phyloP scores from a whole-genome alignment of 2,329 filamentous ascomycete genomes.

The Dryadomyces sulphureus region DNA sequence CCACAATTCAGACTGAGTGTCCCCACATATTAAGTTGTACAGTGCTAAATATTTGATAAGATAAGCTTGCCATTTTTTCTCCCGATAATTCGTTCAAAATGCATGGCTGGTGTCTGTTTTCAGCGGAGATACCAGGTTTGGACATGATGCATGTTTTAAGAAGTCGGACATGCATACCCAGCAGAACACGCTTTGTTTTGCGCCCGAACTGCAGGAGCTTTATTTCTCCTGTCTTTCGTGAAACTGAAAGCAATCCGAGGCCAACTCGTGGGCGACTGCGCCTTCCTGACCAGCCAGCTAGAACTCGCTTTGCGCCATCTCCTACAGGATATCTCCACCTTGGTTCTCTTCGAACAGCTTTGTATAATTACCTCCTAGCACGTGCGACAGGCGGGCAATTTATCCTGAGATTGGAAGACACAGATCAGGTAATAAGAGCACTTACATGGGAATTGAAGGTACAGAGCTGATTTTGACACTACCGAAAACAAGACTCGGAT shows the following conservation, averaged over 20 bases:
- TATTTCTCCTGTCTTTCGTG: not conserved
- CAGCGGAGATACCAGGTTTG: not conserved
- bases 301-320: conserved; percentile 87
- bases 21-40: not conserved
- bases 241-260: not conserved
- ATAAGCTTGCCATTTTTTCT: not conserved
- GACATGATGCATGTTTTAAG: not conserved
- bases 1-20: not conserved
- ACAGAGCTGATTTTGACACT: not conserved
- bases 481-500: conserved; percentile 51
- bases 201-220: not conserved
- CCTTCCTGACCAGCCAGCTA: conserved; percentile 39
- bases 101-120: not conserved
- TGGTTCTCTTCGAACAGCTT: conserved; percentile 76
- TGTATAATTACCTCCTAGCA: conserved; percentile 93
- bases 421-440: conserved; percentile 53
- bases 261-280: not conserved
- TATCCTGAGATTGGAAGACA: conserved; percentile 83
- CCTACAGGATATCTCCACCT: conserved; percentile 90
- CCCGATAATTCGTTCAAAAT: not conserved
- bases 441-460: not conserved
- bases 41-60: not conserved
- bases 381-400: conserved; percentile 82
- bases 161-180: not conserved
- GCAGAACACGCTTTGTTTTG: not conserved